phyloP scores from a whole-genome alignment of 192 early-diverging fungal genomes.

The Dispira parvispora region DNA sequence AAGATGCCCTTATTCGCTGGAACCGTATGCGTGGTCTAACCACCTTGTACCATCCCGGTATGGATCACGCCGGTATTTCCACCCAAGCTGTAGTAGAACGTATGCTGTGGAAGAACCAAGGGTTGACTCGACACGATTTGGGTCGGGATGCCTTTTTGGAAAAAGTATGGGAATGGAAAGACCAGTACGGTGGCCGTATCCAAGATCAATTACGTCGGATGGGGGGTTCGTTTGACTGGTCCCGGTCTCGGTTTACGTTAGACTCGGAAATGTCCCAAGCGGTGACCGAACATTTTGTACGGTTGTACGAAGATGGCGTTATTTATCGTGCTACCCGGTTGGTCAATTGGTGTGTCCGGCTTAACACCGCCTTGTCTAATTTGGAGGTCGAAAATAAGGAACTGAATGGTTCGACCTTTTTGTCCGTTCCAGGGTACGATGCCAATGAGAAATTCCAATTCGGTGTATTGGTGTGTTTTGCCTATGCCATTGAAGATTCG shows the following conservation, averaged over 20 bases:
- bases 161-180: constrained; percentile 93
- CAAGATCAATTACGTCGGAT: constrained; percentile 77
- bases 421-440: constrained; percentile 85
- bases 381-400: constrained; percentile 91
- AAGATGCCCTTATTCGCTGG: constrained; percentile 88
- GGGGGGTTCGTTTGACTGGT: constrained; percentile 89
- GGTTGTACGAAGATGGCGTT: constrained; percentile 83
- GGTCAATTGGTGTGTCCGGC: constrained; percentile 94
- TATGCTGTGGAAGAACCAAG: constrained; percentile 69
- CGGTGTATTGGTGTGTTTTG: constrained; percentile 92
- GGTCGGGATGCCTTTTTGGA: constrained; percentile 82
- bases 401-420: constrained; percentile 63
- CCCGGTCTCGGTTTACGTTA: constrained; percentile 81
- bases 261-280: constrained; percentile 68
- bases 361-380: constrained; percentile 94
- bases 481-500: constrained; percentile 73
- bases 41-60: constrained; percentile 83
- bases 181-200: constrained; percentile 65
- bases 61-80: constrained; percentile 95
- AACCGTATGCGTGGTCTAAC: constrained; percentile 96
- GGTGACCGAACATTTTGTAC: constrained; percentile 86
- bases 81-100: constrained; percentile 97
- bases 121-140: constrained; percentile 74
- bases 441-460: constrained; percentile 93
- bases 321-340: constrained; percentile 94